These are phyloP conservation scores for Malbranchea zuffiana DNA, from an alignment of 2,329 filamentous ascomycete species.

Conservation along the genomic window DNA sequence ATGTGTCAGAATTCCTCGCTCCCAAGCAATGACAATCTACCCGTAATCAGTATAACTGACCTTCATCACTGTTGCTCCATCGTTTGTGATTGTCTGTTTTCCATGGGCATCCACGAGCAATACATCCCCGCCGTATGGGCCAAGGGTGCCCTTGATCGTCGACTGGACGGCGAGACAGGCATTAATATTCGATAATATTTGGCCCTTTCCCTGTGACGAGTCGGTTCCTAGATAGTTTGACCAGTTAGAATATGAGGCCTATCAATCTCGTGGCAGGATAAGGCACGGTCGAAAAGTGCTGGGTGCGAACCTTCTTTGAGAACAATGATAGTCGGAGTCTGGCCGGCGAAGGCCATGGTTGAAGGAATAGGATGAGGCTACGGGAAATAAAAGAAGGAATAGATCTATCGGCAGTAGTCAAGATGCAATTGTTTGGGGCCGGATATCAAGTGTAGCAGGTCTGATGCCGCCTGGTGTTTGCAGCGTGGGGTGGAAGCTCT, in stretches of 20 bases:
- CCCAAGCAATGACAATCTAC: conserved; percentile 2
- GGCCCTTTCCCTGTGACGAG: conserved; percentile 89
- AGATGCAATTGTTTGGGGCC: background rate
- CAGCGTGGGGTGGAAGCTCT: conserved; percentile 8
- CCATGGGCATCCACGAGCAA: conserved; percentile 94
- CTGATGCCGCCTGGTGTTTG: background rate
- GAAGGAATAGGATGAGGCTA: background rate
- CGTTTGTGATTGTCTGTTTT: conserved; percentile 94
- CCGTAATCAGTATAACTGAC: conserved; percentile 37
- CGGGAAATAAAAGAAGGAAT: too few relatives aligned
- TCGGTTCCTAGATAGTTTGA: conserved; percentile 62
- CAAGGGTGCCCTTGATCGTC: conserved; percentile 90
- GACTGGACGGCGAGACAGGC: conserved; percentile 91
- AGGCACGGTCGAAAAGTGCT: conserved; percentile 13
- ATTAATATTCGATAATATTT: conserved; percentile 97
- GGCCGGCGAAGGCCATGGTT: conserved; percentile 88
- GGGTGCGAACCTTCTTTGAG: conserved; percentile 74
- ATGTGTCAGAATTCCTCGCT: background rate
- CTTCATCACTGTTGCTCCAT: conserved; percentile 99
- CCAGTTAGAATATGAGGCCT: conserved; percentile 17
- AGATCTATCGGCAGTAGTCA: background rate
- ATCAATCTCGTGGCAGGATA: background rate
- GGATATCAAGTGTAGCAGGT: background rate
- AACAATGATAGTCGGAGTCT: conserved; percentile 96
- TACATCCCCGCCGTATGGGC: conserved; percentile 92